Evolutionary conservation across 176 grass and related monocot genomes (phyloP).

Genomic region (Phoenix roebelenii): DNA sequence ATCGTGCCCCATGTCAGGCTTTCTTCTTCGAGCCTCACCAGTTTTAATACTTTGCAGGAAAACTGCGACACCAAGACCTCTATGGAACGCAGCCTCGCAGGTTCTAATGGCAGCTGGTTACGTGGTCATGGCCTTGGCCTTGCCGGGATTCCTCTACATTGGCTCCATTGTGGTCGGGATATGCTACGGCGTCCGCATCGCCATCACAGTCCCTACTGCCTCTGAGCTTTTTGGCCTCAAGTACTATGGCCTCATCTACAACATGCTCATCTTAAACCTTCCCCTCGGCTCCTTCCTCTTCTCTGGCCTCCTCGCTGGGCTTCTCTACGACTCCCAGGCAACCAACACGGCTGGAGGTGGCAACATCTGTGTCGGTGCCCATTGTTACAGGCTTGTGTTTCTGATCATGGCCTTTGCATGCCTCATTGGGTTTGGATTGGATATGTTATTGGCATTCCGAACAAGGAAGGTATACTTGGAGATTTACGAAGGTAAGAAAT

Average conservation of each 20-base stretch:
- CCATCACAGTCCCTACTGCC: constrained; percentile 72
- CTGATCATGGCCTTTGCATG: constrained; percentile 63
- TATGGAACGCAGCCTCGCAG: constrained; percentile 91
- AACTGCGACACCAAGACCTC: constrained; percentile 48
- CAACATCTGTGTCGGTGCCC: constrained; percentile 79
- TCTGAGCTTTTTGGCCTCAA: constrained; percentile 93
- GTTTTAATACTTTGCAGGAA: constrained; percentile 28
- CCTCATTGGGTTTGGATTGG: constrained; percentile 60
- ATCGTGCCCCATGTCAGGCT: too few species aligned
- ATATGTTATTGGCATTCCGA: constrained; percentile 51
- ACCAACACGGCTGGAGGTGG: constrained; percentile 54
- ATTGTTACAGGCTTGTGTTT: constrained; percentile 88
- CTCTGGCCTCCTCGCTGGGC: constrained; percentile 82
- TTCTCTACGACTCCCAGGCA: constrained; percentile 86
- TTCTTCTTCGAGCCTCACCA: too few species aligned
- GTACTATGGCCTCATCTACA: constrained; percentile 99
- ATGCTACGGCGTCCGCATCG: constrained; percentile 85
- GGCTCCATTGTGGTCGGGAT: constrained; percentile 71
- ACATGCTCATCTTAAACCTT: constrained; percentile 94
- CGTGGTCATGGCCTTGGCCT: constrained; percentile 55
- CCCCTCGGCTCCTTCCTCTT: constrained; percentile 95
- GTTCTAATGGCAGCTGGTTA: constrained; percentile 74
- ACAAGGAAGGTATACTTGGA: constrained; percentile 65
- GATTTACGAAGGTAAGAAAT: constrained; percentile 67
- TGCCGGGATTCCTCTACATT: constrained; percentile 81